phyloP scores from a whole-genome alignment of 331 rosid genomes.

The Malus hybrid region DNA sequence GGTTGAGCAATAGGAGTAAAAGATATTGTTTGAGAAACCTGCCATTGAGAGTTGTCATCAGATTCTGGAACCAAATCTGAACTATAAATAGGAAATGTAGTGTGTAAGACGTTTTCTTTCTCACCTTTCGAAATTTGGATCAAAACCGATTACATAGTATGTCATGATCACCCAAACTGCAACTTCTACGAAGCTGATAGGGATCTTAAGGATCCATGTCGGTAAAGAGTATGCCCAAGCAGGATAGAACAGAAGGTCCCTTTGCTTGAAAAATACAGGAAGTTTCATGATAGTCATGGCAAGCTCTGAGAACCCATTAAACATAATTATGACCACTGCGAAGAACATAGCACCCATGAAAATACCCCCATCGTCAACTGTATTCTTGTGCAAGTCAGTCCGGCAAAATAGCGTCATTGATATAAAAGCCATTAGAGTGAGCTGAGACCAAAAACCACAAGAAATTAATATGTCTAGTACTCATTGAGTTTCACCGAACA shows the following conservation, averaged over 20 bases:
- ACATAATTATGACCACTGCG: slow-evolving; percentile 23
- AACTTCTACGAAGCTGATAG: slow-evolving; percentile 29
- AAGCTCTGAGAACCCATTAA: slow-evolving; percentile 38
- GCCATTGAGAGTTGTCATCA: slow-evolving; percentile 1
- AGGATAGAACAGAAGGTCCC: slow-evolving; percentile 43
- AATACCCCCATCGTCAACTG: slow-evolving; percentile 19
- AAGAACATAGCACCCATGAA: slow-evolving; percentile 34
- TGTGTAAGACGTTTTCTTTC: neutral
- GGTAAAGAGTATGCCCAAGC: slow-evolving; percentile 44
- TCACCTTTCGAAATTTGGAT: slow-evolving; percentile 31
- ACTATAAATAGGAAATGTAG: neutral
- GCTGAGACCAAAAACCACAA: slow-evolving; percentile 3
- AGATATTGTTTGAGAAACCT: slow-evolving; percentile 34
- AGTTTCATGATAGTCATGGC: slow-evolving; percentile 34
- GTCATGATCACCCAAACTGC: slow-evolving; percentile 30
- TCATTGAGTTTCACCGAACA: neutral
- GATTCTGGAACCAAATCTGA: neutral
- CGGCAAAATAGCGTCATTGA: slow-evolving; percentile 31
- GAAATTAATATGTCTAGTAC: neutral
- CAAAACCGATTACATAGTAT: slow-evolving; percentile 34
- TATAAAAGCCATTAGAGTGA: slow-evolving; percentile 19
- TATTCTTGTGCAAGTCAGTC: slow-evolving; percentile 24
- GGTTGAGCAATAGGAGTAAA: slow-evolving; percentile 22
- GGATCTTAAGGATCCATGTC: slow-evolving; percentile 30
- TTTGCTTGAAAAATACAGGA: slow-evolving; percentile 50